Base-by-base conservation (phyloP, 768 basidiomycete species). In the Pisolithus microcarpus region DNA sequence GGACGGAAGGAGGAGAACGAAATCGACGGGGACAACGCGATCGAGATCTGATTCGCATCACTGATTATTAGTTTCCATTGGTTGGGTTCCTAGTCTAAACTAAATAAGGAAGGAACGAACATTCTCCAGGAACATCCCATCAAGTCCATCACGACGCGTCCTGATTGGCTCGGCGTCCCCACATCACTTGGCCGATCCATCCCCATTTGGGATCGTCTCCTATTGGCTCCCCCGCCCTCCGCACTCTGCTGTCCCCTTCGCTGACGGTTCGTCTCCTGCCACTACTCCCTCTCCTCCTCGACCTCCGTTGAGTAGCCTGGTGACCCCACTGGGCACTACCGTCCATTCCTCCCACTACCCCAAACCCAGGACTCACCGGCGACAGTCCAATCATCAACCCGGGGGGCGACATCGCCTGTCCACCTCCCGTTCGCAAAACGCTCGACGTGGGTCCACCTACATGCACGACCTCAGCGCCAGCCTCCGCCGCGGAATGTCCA, bases 381-480 rank as follows among this genome's bases (percentile, higher is more conserved):
- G 84, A 85, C 38, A 89, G 60, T 5, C 87, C 87, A 56, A 89
- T 87, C 57, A 83, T 81, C 68, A 89, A 81, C 7, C 85, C 87
- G 4, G 61, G 56, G 7, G 53, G 53, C 18, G 53, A 38, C 16
- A 54, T 37, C 26, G 45, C 46, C 34, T 34, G 37, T 50, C 50
- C 23, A 38, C 37, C 16, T 26, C 40, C 40, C 23, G 49, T 43
- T 24, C 47, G 43, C 23, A 44, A n/a, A 16, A 40, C 19, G 16
- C 43, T 46, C 21, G 24, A 38, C 28, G 34, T 48, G 24, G 52
- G 39, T 30, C 44, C 39, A 26, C 48, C 26, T 21, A 19, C 34
- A 37, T 46, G 18, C 19, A 10, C 26, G 13, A 24, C 11, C 16
- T 49, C 47, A 8, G n/a, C n/a, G n/a, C n/a, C n/a, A n/a, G 43